Conservation (phyloP, 805 yeast species). For the Teunomyces funiuensis region DNA sequence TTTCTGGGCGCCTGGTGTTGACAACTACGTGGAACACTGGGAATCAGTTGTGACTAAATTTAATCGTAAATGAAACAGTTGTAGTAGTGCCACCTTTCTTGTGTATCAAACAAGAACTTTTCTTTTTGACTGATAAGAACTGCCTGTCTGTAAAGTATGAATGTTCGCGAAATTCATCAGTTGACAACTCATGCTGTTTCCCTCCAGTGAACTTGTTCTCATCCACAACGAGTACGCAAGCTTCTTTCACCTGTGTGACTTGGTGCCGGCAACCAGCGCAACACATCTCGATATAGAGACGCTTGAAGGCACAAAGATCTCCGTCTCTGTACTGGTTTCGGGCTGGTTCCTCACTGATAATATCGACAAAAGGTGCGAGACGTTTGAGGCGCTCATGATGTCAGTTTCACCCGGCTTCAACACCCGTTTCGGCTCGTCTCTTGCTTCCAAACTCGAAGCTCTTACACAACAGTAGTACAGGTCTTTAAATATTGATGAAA, state of each 20-base stretch:
- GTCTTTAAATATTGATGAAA: not conserved
- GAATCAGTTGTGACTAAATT: conserved; percentile 47
- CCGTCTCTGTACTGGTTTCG: conserved; percentile 22
- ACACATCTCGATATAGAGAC: conserved; percentile 15
- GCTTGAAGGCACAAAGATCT: conserved; percentile 13
- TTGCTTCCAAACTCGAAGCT: not conserved
- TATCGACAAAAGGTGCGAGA: conserved; percentile 14
- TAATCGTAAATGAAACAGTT: not conserved
- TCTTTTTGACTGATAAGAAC: too few species aligned
- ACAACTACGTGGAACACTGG: conserved; percentile 40
- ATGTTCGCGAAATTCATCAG: not conserved
- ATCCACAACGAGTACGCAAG: conserved; percentile 21
- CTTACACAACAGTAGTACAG: not conserved
- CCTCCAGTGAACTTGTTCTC: conserved; percentile 17
- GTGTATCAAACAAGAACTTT: not conserved
- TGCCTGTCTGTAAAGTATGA: too few species aligned
- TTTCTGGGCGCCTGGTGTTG: conserved; percentile 49
- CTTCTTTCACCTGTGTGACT: conserved; percentile 19
- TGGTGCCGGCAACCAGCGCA: conserved; percentile 8
- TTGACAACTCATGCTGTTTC: not conserved
- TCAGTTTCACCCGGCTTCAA: conserved; percentile 16
- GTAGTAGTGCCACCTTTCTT: not conserved
- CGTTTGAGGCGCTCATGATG: conserved; percentile 32
- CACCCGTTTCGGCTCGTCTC: conserved; percentile 1
- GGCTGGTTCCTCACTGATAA: conserved; percentile 29